phyloP scores from a whole-genome alignment of 2,329 filamentous ascomycete genomes.

The Davidsoniella virescens region DNA sequence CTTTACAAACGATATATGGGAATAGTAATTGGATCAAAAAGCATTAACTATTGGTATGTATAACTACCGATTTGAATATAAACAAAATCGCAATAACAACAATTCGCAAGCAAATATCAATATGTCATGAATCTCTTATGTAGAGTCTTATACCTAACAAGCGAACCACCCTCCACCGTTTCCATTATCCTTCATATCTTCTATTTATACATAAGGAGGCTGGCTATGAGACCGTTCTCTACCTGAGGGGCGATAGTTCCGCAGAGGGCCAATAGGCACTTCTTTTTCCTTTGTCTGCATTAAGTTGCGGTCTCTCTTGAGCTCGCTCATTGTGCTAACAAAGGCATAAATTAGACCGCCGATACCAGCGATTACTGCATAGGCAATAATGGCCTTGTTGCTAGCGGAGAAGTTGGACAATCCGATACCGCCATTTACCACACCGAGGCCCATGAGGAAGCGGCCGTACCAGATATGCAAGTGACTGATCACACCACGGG shows the following conservation, averaged over 20 bases:
- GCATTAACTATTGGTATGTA: no score
- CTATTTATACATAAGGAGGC: constrained; percentile 6
- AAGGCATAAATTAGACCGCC: constrained; percentile 21
- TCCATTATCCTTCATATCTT: background rate
- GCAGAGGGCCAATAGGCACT: constrained; percentile 1
- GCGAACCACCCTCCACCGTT: background rate
- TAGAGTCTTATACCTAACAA: background rate
- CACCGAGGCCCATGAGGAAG: constrained; percentile 37
- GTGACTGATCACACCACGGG: constrained; percentile 35
- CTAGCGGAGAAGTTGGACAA: constrained; percentile 31
- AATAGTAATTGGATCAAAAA: no score
- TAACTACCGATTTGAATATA: no score
- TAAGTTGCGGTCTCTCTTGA: constrained; percentile 7
- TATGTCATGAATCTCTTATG: no score
- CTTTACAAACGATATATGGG: no score
- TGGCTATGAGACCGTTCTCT: background rate
- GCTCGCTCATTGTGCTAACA: constrained; percentile 7
- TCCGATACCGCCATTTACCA: constrained; percentile 49
- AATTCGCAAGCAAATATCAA: no score
- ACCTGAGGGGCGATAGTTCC: constrained; percentile 1
- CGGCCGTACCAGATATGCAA: constrained; percentile 48
- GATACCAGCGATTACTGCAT: constrained; percentile 37
- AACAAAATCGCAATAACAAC: no score
- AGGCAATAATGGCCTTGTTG: constrained; percentile 31
- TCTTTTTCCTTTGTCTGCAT: background rate